phyloP scores from a whole-genome alignment of 192 early-diverging fungal species.

The Chytriomyces sp. region DNA sequence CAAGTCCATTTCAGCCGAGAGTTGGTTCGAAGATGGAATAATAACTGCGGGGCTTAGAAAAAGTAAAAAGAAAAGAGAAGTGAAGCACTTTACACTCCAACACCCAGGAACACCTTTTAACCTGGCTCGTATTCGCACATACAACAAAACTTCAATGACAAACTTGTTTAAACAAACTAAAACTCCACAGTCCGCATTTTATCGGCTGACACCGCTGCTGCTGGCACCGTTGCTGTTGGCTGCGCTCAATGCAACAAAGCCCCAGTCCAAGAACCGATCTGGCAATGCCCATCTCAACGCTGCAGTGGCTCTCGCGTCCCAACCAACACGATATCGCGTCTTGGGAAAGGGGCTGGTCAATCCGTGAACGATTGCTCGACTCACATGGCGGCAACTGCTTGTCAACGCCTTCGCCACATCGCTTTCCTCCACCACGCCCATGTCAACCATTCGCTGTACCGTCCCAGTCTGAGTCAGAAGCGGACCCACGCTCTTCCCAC shows the following conservation, averaged over 20 bases:
- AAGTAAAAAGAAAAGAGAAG: too few species aligned
- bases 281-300: conserved; percentile 33
- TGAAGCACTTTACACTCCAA: too few species aligned
- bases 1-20: too few species aligned
- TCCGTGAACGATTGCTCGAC: conserved; percentile 42
- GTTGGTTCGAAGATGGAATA: too few species aligned
- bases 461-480: neutral
- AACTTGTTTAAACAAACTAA: too few species aligned
- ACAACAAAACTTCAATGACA: too few species aligned
- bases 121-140: too few species aligned
- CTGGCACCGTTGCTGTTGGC: too few species aligned
- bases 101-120: too few species aligned
- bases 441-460: conserved; percentile 5
- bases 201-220: too few species aligned
- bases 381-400: conserved; percentile 34
- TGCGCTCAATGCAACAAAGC: conserved; percentile 28
- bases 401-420: conserved; percentile 5
- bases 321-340: conserved; percentile 48
- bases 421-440: neutral
- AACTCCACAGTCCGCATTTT: too few species aligned
- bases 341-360: conserved; percentile 41
- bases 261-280: conserved; percentile 51
- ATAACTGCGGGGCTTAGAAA: too few species aligned
- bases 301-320: conserved; percentile 37
- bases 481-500: conserved; percentile 18